These are phyloP conservation scores for Pleurotus giganteus DNA, from an alignment of 768 basidiomycete genomes.

Conservation along the genomic window DNA sequence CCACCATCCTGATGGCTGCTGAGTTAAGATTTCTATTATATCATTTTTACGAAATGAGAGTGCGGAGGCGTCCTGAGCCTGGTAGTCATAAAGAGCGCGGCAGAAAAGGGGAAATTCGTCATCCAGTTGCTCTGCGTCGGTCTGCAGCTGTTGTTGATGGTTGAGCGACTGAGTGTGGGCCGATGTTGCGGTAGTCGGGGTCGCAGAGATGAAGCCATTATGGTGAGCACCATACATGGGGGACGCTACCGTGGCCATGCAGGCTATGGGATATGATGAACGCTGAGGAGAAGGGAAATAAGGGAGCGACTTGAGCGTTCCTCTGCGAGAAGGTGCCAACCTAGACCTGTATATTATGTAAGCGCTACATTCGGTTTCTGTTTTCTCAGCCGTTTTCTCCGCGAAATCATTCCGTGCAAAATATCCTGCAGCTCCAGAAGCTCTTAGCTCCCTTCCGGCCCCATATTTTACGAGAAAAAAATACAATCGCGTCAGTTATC, in stretches of 20 bases:
- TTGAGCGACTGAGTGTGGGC: conserved; percentile 22
- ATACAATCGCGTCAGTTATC: no score
- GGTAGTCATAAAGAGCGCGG: conserved; percentile 88
- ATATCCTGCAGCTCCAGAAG: background rate
- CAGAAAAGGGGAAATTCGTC: conserved; percentile 70
- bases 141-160: conserved; percentile 30
- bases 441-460: no score
- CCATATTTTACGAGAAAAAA: no score
- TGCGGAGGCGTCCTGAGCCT: conserved; percentile 83
- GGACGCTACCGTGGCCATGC: conserved; percentile 31
- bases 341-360: conserved; percentile 8
- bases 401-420: background rate
- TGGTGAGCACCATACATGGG: conserved; percentile 23
- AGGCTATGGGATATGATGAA: background rate
- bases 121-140: conserved; percentile 52
- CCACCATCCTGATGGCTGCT: conserved; percentile 97
- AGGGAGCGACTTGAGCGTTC: background rate
- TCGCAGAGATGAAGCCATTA: conserved; percentile 11
- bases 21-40: conserved; percentile 90
- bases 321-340: background rate
- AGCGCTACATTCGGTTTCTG: background rate
- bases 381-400: background rate
- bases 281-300: background rate
- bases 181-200: conserved; percentile 14
- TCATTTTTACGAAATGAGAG: conserved; percentile 86